Evolutionary conservation across 352 stramenopile genomes (phyloP).

Genomic region (Phytophthora cactorum): DNA sequence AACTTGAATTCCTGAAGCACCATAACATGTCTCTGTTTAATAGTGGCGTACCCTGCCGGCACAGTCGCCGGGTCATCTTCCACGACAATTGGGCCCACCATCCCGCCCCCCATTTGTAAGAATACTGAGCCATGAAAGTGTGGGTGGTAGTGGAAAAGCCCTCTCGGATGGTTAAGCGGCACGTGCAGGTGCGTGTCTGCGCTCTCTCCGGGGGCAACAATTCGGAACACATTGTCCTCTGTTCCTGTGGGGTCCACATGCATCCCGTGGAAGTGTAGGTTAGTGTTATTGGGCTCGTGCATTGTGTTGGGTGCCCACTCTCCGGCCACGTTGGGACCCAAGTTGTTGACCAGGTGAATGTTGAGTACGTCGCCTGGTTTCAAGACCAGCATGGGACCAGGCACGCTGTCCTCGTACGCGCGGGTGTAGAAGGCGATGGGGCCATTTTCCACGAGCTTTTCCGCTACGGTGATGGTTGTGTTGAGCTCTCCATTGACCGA

Average conservation of each 20-base stretch:
- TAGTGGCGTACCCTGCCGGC: constrained; percentile 47
- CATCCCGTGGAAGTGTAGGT: constrained; percentile 85
- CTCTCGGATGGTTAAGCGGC: constrained; percentile 65
- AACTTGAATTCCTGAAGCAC: constrained; percentile 74
- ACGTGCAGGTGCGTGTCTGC: constrained; percentile 61
- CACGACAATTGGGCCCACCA: constrained; percentile 71
- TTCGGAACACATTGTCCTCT: constrained; percentile 81
- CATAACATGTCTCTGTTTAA: constrained; percentile 53
- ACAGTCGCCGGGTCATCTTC: constrained; percentile 58
- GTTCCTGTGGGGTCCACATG: constrained; percentile 81
- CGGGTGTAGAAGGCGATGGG: constrained; percentile 79
- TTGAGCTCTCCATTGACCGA: constrained; percentile 65
- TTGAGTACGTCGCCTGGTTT: constrained; percentile 67
- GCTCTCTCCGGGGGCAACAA: constrained; percentile 54
- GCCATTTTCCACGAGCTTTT: constrained; percentile 52
- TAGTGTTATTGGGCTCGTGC: constrained; percentile 79
- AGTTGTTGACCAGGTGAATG: constrained; percentile 63
- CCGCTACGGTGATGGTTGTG: constrained; percentile 55
- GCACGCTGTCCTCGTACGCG: constrained; percentile 63
- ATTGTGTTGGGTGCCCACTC: constrained; percentile 63
- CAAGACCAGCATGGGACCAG: constrained; percentile 67
- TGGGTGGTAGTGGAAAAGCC: constrained; percentile 87
- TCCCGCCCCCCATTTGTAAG: constrained; percentile 77
- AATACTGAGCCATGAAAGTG: constrained; percentile 83
- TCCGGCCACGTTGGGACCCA: constrained; percentile 48